Base-by-base conservation (phyloP, 345 rosid species). In the Pistacia atlantica region DNA sequence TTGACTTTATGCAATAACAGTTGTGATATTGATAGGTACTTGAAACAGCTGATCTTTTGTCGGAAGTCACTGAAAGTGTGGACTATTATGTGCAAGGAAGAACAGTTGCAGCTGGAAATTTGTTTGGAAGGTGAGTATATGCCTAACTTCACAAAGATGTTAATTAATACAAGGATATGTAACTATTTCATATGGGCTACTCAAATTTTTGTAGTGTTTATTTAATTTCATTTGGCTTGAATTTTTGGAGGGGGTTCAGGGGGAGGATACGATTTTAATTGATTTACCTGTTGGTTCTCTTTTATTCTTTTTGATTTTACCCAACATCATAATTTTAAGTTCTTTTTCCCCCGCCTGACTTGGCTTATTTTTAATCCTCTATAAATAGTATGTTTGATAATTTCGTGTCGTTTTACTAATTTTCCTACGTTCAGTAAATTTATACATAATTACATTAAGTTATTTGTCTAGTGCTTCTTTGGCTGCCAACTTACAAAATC, bases 21-120 rank as follows among this genome's bases (percentile, higher is more conserved):
- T 25, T 80, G 74, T 51, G 61, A 18, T 60, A 25, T 73, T 65
- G 42, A 16, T 77, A 91, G 99, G 97, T 96, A 60, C 98, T 96
- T 85, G 99, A 96, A 83, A 96, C 98, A 57, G 99, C 92, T 79
- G 99, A 96, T 87, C 92, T 87, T 81, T 90, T 96, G 86, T 80
- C 97, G 8, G 99, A 96, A 87, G 99, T 96, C 78, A 96, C 99
- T 77, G 99, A 96, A 87, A 93, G 93, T 83, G 99, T 96, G 58
- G 99, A 92, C 87, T 96, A 96, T 83, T 93, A 86, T 81, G 98
- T 96, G 71, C 98, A 96, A 90, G 99, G 99, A 77, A 87, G 90
- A 87, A 96, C 99, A 70, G 69, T 96, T 85, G 91, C 95, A 66
- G 97, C 98, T 57, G 99, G 99, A 82, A 96, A 96, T 82, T 82